phyloP scores from a whole-genome alignment of 805 yeast genomes.

The Suhomyces tanzawaensis region DNA sequence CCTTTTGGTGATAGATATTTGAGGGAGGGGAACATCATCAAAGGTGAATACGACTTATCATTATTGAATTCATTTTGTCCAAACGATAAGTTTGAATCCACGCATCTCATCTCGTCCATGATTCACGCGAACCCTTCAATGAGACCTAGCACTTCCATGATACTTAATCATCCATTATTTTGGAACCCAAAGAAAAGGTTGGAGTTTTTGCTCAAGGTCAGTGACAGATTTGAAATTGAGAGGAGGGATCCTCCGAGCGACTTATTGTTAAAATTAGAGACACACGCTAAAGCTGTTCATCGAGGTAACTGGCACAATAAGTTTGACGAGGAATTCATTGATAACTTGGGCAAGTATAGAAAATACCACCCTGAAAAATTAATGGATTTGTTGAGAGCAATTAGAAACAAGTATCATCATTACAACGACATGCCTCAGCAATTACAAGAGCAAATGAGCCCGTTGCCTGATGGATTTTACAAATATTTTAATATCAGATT shows the following conservation, averaged over 20 bases:
- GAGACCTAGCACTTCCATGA: constrained; percentile 68
- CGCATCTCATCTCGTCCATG: constrained; percentile 72
- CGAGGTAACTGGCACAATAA: constrained; percentile 73
- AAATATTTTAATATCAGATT: constrained; percentile 69
- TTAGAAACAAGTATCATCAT: constrained; percentile 93
- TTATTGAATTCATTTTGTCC: constrained; percentile 43
- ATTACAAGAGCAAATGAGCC: constrained; percentile 65
- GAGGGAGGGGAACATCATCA: constrained; percentile 85
- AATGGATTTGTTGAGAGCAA: constrained; percentile 83
- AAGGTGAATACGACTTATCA: constrained; percentile 54
- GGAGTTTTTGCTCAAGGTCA: constrained; percentile 80
- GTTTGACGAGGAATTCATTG: constrained; percentile 72
- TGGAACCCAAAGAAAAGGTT: constrained; percentile 75
- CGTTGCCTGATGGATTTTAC: constrained; percentile 83
- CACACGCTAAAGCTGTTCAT: constrained; percentile 49
- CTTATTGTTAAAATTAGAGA: constrained; percentile 55
- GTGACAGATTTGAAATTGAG: constrained; percentile 88
- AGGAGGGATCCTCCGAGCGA: constrained; percentile 75
- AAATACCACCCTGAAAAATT: constrained; percentile 77
- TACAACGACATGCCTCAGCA: constrained; percentile 80
- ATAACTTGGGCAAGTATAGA: constrained; percentile 85
- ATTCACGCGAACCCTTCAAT: constrained; percentile 59
- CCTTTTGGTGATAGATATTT: constrained; percentile 93
- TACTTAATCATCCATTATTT: constrained; percentile 83
- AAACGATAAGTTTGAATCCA: constrained; percentile 58